phyloP scores from a whole-genome alignment of 495 filamentous ascomycete species.

The Hypoxylon cercidicola region DNA sequence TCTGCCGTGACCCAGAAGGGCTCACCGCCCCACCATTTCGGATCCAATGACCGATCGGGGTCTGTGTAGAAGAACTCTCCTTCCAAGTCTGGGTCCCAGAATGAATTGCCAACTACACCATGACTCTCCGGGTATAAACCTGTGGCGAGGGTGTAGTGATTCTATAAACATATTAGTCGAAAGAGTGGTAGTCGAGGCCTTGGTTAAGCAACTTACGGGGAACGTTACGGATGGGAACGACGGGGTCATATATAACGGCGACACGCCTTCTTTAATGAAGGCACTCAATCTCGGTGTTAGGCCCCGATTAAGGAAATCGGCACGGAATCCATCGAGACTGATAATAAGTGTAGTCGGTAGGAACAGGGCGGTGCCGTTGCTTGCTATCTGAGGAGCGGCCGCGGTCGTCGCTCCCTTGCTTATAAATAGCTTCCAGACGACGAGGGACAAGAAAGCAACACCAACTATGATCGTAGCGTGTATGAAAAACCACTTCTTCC shows the following conservation, averaged over 20 bases:
- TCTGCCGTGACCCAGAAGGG: slow-evolving; percentile 95
- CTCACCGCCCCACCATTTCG: slow-evolving; percentile 94
- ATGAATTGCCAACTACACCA: slow-evolving; percentile 92
- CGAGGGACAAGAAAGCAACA: slow-evolving; percentile 60
- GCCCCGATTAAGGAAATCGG: slow-evolving; percentile 86
- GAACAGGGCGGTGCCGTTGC: slow-evolving; percentile 87
- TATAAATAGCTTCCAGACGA: slow-evolving; percentile 61
- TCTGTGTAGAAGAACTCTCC: slow-evolving; percentile 91
- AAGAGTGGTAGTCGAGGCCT: too few species aligned
- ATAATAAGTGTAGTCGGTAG: slow-evolving; percentile 92
- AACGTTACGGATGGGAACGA: slow-evolving; percentile 98
- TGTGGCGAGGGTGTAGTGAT: slow-evolving; percentile 94
- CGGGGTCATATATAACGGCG: slow-evolving; percentile 88
- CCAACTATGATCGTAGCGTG: slow-evolving; percentile 62
- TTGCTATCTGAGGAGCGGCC: slow-evolving; percentile 53
- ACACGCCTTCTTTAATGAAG: slow-evolving; percentile 85
- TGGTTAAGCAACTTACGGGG: slow-evolving; percentile 59
- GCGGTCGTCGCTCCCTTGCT: slow-evolving; percentile 45
- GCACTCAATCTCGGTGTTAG: slow-evolving; percentile 84
- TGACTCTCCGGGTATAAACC: slow-evolving; percentile 93
- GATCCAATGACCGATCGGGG: slow-evolving; percentile 72
- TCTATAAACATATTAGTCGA: slow-evolving; percentile 50
- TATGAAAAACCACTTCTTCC: slow-evolving; percentile 63
- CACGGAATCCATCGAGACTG: slow-evolving; percentile 96
- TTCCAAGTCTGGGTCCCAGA: slow-evolving; percentile 81